These are phyloP conservation scores for Penicillium riverlandense DNA, from an alignment of 495 filamentous ascomycete species.

Conservation along the genomic window DNA sequence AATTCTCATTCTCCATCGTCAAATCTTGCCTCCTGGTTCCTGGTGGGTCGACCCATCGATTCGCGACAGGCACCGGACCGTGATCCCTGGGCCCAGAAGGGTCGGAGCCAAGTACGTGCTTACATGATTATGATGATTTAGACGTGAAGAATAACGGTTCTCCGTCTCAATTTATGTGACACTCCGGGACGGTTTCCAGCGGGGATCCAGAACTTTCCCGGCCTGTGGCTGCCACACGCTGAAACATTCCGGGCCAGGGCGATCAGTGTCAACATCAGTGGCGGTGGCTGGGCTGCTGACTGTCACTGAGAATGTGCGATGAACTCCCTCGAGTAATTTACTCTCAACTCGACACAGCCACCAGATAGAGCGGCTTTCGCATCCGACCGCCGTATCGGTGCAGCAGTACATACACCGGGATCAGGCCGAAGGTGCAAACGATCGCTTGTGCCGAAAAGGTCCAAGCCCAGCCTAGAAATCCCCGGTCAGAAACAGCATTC, in stretches of 20 bases:
- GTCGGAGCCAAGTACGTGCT: too few species aligned
- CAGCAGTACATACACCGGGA: constrained; percentile 3
- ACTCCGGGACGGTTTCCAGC: too few species aligned
- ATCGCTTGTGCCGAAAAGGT: constrained; percentile 6
- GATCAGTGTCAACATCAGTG: not conserved
- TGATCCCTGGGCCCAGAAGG: too few species aligned
- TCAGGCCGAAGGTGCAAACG: constrained; percentile 4
- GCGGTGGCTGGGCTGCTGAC: constrained; percentile 1
- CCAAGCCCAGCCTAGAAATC: constrained; percentile 2
- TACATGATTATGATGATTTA: too few species aligned
- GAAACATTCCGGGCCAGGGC: too few species aligned
- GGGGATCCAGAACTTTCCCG: too few species aligned
- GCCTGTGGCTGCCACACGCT: too few species aligned
- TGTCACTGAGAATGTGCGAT: not conserved
- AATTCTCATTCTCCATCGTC: not conserved
- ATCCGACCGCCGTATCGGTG: constrained; percentile 2
- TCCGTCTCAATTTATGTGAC: too few species aligned
- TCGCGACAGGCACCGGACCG: too few species aligned
- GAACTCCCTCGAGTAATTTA: too few species aligned
- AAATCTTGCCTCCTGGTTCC: not conserved
- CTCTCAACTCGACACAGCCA: not conserved
- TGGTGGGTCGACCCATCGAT: not conserved
- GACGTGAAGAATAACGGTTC: too few species aligned
- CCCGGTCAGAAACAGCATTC: too few species aligned
- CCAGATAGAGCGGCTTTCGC: not conserved